Base-by-base conservation (phyloP, 1,139 yeast species). In the Pichia sp. region DNA sequence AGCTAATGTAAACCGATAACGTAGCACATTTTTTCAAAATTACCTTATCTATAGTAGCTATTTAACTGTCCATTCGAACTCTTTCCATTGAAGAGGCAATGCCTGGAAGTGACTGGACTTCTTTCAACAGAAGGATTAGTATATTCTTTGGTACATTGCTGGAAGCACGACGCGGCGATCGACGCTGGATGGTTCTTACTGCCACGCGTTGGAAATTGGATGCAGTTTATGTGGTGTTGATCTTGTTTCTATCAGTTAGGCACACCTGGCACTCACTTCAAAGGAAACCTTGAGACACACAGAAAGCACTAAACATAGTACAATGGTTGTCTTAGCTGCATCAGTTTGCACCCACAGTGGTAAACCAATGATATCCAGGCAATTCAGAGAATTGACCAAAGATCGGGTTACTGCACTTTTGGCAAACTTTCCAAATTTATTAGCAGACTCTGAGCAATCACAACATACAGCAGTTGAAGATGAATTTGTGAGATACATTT, bases 391-490 rank as follows among this genome's bases (percentile, higher is more conserved):
- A 51, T 67, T 91, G 55, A 72, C 85, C 38, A 82, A 81, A 59
- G 95, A 89, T 58, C 73, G 95, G 52, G 89, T 89, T 55, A 82
- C 94, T 36, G 84, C 88, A 35, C 70, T 91, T 51, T 70, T 93
- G 58, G 83, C 96, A 31, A 83, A 80, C 54, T 88, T 91, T 64
- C 96, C 96, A 40, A 70, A 81, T 49, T 71, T 91, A 55, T 76
- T 89, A 45, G 74, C 85, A 40, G 79, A 74, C 47, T 67, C 76
- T 11, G 67, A 73, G 32, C 77, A 82, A 44, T 74, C 84, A 38
- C 96, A 88, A 66, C 95, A 89, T 61, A 91, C 98, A 37, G 84
- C 95, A 5, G 94, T 88, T 32, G 98, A 93, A 62, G 95, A 86
- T 58, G 96, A 84, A 43, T 78, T 77, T 52, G 93, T 88, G 37